Conservation (phyloP, 495 filamentous ascomycete genomes). For the Hypoxylon intermedium region DNA sequence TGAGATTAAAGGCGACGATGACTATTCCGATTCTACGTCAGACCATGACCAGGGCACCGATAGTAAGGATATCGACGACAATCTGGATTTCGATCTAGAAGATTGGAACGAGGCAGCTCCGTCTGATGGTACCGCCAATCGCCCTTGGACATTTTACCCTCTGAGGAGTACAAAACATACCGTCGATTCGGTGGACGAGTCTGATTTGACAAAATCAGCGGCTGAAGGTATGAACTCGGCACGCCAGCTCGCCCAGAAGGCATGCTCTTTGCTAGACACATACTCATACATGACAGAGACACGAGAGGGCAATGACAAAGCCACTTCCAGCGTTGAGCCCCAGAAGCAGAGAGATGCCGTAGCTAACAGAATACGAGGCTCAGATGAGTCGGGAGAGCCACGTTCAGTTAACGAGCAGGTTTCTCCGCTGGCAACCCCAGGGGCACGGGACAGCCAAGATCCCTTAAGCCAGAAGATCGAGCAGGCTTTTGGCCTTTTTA, state of each 20-base stretch:
- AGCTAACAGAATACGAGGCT: background rate
- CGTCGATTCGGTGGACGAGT: background rate
- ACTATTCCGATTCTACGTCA: slow-evolving; percentile 29
- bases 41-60: slow-evolving; percentile 1
- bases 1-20: slow-evolving; percentile 36
- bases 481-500: background rate
- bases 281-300: background rate
- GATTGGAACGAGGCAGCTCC: slow-evolving; percentile 10
- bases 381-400: background rate
- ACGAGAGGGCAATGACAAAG: background rate
- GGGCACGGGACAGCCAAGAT: no score
- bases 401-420: no score
- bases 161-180: slow-evolving; percentile 18
- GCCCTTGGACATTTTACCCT: slow-evolving; percentile 36
- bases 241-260: slow-evolving; percentile 5
- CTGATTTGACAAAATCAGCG: background rate
- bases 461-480: background rate
- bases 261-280: background rate
- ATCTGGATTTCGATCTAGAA: slow-evolving; percentile 12
- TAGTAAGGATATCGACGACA: slow-evolving; percentile 8
- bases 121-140: background rate
- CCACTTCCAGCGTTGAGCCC: no score
- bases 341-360: background rate
- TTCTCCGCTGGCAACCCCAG: no score
- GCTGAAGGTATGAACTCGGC: slow-evolving; percentile 11